These are phyloP conservation scores for Arthrobotrys conoides DNA, from an alignment of 2,329 filamentous ascomycete genomes.

Conservation along the genomic window DNA sequence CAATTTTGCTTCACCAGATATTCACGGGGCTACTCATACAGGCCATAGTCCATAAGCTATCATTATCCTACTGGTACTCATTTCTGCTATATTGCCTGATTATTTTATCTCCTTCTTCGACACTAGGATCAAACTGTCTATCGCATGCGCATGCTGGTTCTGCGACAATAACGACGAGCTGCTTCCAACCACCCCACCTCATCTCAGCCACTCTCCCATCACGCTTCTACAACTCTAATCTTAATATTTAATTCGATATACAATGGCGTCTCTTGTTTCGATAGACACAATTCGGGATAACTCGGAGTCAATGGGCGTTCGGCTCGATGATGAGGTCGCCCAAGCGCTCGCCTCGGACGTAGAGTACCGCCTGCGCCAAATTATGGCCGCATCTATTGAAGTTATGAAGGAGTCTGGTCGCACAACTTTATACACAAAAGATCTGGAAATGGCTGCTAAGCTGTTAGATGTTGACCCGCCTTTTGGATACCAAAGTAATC, in stretches of 20 bases:
- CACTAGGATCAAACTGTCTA: neutral
- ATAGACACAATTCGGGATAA: constrained; percentile 92
- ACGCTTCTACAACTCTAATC: neutral
- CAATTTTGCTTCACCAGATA: neutral
- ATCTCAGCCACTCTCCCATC: neutral
- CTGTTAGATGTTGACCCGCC: constrained; percentile 93
- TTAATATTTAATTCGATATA: constrained; percentile 12
- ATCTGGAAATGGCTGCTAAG: constrained; percentile 86
- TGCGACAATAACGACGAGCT: constrained; percentile 13
- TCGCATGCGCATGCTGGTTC: constrained; percentile 44
- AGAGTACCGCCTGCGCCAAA: constrained; percentile 93
- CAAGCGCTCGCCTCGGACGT: constrained; percentile 92
- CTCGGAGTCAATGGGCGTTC: constrained; percentile 93
- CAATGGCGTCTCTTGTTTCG: constrained; percentile 49
- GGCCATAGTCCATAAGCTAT: neutral
- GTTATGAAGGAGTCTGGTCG: constrained; percentile 94
- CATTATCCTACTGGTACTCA: neutral
- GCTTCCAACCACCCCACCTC: constrained; percentile 4
- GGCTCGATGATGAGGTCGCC: constrained; percentile 85
- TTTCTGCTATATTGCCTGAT: neutral
- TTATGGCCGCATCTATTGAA: constrained; percentile 92
- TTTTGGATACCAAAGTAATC: constrained; percentile 94
- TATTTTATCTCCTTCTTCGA: neutral
- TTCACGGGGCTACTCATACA: neutral
- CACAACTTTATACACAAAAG: constrained; percentile 88